Percentiles rank a stretch among this genome's conserved stretches.
Conservation (phyloP, 352 stramenopile genomes). For the Pythium utonaiense region DNA sequence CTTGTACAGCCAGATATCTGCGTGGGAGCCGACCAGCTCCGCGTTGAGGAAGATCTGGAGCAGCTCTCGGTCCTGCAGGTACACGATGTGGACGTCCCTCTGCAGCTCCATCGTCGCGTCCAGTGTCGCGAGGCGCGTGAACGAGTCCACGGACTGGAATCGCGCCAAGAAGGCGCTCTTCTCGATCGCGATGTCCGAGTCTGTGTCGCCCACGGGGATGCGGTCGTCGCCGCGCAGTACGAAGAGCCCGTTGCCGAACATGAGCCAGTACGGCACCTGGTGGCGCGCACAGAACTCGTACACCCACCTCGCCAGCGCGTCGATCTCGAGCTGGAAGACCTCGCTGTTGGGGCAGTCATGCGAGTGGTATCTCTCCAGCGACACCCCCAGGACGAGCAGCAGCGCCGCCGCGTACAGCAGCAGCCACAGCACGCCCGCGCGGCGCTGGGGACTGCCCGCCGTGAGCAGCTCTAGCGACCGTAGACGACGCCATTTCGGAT, state of each 20-base stretch:
- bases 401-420: slow-evolving; percentile 33
- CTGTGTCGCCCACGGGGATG: slow-evolving; percentile 72
- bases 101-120: slow-evolving; percentile 50
- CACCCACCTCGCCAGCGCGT: slow-evolving; percentile 58
- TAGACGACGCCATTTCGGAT: slow-evolving; percentile 39
- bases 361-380: slow-evolving; percentile 61
- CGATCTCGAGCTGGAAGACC: slow-evolving; percentile 70
- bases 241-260: slow-evolving; percentile 76
- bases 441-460: slow-evolving; percentile 3
- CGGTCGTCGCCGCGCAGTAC: slow-evolving; percentile 55
- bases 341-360: slow-evolving; percentile 57
- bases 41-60: slow-evolving; percentile 62
- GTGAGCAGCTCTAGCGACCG: slow-evolving; percentile 24
- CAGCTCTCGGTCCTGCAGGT: slow-evolving; percentile 48
- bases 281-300: slow-evolving; percentile 51
- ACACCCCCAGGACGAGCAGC: slow-evolving; percentile 36
- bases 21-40: slow-evolving; percentile 50
- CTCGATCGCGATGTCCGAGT: slow-evolving; percentile 72
- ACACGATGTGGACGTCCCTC: slow-evolving; percentile 45
- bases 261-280: slow-evolving; percentile 57
- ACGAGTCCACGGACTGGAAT: slow-evolving; percentile 52
- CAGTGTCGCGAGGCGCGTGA: slow-evolving; percentile 39
- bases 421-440: slow-evolving; percentile 32
- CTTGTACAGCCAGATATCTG: slow-evolving; percentile 77
- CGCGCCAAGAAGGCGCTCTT: slow-evolving; percentile 49